Percentiles rank a stretch among this genome's conserved stretches.
phyloP scores from a whole-genome alignment of 352 stramenopile genomes.

The Globisporangium barbulae region DNA sequence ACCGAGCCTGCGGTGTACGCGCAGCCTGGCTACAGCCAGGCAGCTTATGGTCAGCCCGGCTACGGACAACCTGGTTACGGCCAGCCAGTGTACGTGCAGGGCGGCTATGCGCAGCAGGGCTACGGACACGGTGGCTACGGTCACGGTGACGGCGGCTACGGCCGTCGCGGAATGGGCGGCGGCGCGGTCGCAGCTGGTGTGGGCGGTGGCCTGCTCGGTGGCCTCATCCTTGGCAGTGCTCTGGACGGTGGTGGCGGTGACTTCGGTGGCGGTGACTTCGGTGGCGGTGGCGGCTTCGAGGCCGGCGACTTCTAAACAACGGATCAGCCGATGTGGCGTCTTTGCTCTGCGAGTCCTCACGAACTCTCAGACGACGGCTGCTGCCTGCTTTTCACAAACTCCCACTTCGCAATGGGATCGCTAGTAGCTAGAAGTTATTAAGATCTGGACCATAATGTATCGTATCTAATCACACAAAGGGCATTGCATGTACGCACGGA shows the following conservation, averaged over 20 bases:
- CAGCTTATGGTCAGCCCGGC: constrained; percentile 8
- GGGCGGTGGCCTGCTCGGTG: constrained; percentile 35
- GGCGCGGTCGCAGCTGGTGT: constrained; percentile 33
- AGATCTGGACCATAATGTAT: constrained; percentile 5
- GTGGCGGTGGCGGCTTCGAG: constrained; percentile 16
- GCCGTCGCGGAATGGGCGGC: constrained; percentile 31
- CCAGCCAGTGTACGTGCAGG: constrained; percentile 24
- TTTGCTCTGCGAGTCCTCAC: background rate
- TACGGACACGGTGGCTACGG: constrained; percentile 20
- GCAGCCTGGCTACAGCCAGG: constrained; percentile 24
- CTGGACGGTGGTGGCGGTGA: constrained; percentile 23
- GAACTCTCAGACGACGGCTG: background rate
- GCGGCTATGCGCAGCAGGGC: constrained; percentile 20
- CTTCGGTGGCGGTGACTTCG: constrained; percentile 13
- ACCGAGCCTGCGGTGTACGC: constrained; percentile 14
- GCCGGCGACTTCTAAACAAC: constrained; percentile 19
- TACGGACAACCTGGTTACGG: constrained; percentile 18
- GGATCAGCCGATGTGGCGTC: background rate
- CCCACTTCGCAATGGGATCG: background rate
- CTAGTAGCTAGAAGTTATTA: background rate
- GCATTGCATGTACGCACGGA: background rate
- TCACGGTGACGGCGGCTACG: constrained; percentile 20
- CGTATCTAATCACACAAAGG: background rate
- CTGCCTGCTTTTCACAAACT: background rate
- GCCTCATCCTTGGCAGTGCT: constrained; percentile 35